phyloP scores from a whole-genome alignment of 768 basidiomycete genomes.

The Pleurotus citrinopileatus region DNA sequence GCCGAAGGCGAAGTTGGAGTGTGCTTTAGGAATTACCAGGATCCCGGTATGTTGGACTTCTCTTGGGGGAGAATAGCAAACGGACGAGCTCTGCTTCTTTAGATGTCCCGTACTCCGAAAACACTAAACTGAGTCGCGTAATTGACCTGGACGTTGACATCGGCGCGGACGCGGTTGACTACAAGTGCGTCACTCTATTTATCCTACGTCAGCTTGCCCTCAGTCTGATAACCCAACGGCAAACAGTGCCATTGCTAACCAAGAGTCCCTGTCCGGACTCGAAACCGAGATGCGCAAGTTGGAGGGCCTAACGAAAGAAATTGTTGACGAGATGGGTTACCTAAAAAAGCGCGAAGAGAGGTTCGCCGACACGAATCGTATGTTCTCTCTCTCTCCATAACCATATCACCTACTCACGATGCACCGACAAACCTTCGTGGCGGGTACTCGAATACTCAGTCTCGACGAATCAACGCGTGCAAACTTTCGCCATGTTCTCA shows the following conservation, averaged over 20 bases:
- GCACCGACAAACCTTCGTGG: no score
- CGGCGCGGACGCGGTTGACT: conserved; percentile 97
- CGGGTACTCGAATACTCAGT: no score
- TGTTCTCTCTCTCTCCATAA: conserved; percentile 22
- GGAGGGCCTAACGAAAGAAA: conserved; percentile 92
- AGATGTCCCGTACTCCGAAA: conserved; percentile 49
- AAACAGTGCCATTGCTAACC: conserved; percentile 98
- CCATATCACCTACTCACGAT: not conserved
- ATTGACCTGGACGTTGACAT: conserved; percentile 96
- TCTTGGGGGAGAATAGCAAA: conserved; percentile 7
- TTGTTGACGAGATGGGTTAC: conserved; percentile 91
- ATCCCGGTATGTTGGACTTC: conserved; percentile 68
- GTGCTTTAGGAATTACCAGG: conserved; percentile 84
- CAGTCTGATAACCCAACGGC: not conserved
- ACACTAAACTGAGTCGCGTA: conserved; percentile 53
- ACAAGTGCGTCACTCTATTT: conserved; percentile 74
- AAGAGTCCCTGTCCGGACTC: conserved; percentile 91
- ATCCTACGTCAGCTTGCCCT: not conserved
- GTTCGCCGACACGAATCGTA: conserved; percentile 88
- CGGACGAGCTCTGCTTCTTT: not conserved
- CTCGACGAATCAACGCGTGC: conserved; percentile 89
- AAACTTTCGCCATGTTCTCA: conserved; percentile 91
- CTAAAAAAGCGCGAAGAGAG: conserved; percentile 86
- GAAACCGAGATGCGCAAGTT: conserved; percentile 99
- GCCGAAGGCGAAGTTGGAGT: conserved; percentile 93